Percentiles rank a stretch among this genome's conserved stretches.
These are phyloP conservation scores for Fusarium aywerte DNA, from an alignment of 2,329 filamentous ascomycete genomes.

Conservation along the genomic window DNA sequence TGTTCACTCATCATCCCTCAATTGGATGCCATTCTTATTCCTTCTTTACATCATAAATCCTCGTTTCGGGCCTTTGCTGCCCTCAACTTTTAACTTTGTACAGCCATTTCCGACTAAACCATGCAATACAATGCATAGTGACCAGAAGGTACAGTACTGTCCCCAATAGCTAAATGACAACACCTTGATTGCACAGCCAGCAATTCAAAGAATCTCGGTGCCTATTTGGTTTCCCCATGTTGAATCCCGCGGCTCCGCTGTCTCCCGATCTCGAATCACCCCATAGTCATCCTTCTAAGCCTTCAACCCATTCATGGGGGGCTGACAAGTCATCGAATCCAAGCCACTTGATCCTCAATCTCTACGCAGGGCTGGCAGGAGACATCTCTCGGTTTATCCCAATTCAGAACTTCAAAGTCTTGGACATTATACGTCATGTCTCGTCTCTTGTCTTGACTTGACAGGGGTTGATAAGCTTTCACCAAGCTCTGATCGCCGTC, in stretches of 20 bases:
- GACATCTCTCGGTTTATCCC: conserved; percentile 1
- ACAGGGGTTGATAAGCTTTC: conserved; percentile 31
- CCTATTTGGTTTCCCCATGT: conserved; percentile 28
- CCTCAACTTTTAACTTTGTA: not conserved
- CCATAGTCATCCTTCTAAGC: not conserved
- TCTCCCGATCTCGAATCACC: conserved; percentile 9
- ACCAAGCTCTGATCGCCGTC: conserved; percentile 27
- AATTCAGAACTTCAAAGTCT: not conserved
- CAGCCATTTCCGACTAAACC: conserved; percentile 1
- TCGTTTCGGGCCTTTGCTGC: conserved; percentile 22
- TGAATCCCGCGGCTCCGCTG: conserved; percentile 24
- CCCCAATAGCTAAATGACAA: conserved; percentile 8
- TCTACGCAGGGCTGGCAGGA: no score
- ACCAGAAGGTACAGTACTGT: not conserved
- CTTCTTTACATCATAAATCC: not conserved
- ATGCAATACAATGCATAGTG: conserved; percentile 1
- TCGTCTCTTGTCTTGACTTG: conserved; percentile 1
- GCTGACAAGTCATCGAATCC: not conserved
- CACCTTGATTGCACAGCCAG: not conserved
- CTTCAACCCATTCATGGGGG: no score
- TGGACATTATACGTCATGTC: conserved; percentile 30
- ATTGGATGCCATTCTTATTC: conserved; percentile 1
- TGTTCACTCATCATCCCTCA: not conserved
- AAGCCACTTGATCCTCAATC: conserved; percentile 17
- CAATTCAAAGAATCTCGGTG: conserved; percentile 18